phyloP scores from a whole-genome alignment of 2,329 filamentous ascomycete species.

The Akanthomyces uredinophilus region DNA sequence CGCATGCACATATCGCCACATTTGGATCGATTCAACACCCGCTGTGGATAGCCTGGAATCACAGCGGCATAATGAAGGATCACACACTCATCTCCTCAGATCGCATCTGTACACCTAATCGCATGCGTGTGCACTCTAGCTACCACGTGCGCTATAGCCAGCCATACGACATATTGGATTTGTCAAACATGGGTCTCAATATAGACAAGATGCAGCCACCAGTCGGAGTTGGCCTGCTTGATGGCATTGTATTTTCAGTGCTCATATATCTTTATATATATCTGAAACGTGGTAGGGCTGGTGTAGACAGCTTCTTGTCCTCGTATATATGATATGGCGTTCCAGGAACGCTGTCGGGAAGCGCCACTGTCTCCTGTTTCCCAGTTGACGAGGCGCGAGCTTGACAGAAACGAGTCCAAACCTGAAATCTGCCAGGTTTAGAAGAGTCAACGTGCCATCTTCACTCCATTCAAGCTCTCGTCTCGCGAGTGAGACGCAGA shows the following conservation, averaged over 20 bases:
- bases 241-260: background rate
- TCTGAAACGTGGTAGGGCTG: background rate
- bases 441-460: too few species aligned
- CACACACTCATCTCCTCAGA: background rate
- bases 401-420: too few species aligned
- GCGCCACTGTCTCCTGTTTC: too few species aligned
- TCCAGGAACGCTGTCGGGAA: background rate
- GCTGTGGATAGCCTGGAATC: too few species aligned
- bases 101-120: background rate
- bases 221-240: background rate
- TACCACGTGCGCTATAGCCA: background rate
- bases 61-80: too few species aligned
- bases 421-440: too few species aligned
- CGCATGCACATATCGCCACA: too few species aligned
- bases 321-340: background rate
- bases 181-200: background rate
- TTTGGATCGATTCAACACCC: too few species aligned
- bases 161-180: constrained; percentile 4
- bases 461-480: too few species aligned
- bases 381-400: too few species aligned
- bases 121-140: background rate
- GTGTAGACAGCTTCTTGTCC: background rate
- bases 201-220: background rate
- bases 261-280: background rate
- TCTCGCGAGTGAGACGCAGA: too few species aligned